A percentile compares a stretch with the other conserved stretches of the same genome.
Conservation (phyloP, 1,284 basidiomycete genomes). For the Limonomyces culmigenus region DNA sequence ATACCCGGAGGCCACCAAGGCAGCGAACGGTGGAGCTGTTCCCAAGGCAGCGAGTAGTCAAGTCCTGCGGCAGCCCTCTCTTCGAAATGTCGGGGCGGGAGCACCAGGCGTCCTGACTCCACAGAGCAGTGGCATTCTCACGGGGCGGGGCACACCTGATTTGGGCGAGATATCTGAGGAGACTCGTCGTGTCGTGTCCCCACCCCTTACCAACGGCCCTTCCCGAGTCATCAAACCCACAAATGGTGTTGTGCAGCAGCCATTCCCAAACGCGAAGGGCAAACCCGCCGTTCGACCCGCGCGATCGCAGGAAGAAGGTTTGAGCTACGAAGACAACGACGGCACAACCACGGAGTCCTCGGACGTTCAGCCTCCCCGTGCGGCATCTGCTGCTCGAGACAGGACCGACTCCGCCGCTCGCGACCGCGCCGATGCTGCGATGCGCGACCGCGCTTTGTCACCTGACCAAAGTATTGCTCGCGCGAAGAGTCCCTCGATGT, state of each 20-base stretch:
- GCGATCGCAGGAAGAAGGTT: constrained; percentile 48
- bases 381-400: too few species aligned
- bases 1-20: constrained; percentile 55
- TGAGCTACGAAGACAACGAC: constrained; percentile 32
- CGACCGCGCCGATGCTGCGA: constrained; percentile 5
- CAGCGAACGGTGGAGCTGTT: constrained; percentile 12
- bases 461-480: constrained; percentile 29
- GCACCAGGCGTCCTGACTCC: too few species aligned
- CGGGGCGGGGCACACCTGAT: too few species aligned
- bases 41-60: neutral
- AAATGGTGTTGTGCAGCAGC: constrained; percentile 25
- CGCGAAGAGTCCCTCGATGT: constrained; percentile 36
- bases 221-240: constrained; percentile 19
- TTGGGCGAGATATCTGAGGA: too few species aligned
- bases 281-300: constrained; percentile 41
- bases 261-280: constrained; percentile 23
- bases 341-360: constrained; percentile 22
- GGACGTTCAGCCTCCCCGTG: neutral
- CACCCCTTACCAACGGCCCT: constrained; percentile 36
- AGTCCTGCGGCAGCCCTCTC: neutral
- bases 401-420: too few species aligned
- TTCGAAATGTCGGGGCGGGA: constrained; percentile 14
- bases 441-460: constrained; percentile 32
- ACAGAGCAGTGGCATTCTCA: too few species aligned
- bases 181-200: too few species aligned